These are phyloP conservation scores for Fermentozyma sake DNA, from an alignment of 1,139 yeast genomes.

Conservation along the genomic window DNA sequence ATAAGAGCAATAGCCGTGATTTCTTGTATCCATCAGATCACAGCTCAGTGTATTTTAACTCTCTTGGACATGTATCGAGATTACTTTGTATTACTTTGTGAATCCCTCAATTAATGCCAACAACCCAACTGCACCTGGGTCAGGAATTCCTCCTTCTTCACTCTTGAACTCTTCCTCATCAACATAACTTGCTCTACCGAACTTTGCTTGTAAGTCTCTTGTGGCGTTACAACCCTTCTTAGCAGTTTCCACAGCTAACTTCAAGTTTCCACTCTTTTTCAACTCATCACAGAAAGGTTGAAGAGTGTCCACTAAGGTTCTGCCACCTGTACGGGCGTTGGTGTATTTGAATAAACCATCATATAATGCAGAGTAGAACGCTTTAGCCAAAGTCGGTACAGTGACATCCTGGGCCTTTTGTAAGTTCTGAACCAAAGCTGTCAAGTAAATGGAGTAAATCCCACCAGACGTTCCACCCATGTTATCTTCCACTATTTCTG, in stretches of 20 bases:
- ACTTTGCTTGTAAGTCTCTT: constrained; percentile 70
- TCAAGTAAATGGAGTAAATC: constrained; percentile 74
- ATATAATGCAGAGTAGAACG: constrained; percentile 46
- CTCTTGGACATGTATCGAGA: background rate
- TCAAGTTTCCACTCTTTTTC: constrained; percentile 43
- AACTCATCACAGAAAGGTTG: constrained; percentile 79
- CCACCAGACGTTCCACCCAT: constrained; percentile 99
- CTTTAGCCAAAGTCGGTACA: constrained; percentile 18
- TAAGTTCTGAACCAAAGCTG: constrained; percentile 49
- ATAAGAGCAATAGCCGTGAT: too few relatives aligned
- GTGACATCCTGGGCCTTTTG: constrained; percentile 26
- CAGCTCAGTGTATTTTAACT: too few relatives aligned
- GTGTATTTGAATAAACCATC: constrained; percentile 74
- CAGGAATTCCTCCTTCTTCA: constrained; percentile 67
- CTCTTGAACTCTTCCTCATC: constrained; percentile 48
- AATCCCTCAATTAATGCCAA: constrained; percentile 65
- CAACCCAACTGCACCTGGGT: constrained; percentile 89
- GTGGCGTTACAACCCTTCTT: constrained; percentile 73
- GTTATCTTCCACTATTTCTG: constrained; percentile 69
- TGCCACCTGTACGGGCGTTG: constrained; percentile 83
- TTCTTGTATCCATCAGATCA: too few relatives aligned
- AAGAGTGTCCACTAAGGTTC: constrained; percentile 83
- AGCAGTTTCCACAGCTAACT: constrained; percentile 65
- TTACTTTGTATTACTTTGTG: constrained; percentile 1
- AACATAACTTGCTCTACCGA: constrained; percentile 93